Percentiles rank a stretch among this genome's conserved stretches.
These are phyloP conservation scores for Bothriochloa decipiens DNA, from an alignment of 176 grass and related monocot species.

Conservation along the genomic window DNA sequence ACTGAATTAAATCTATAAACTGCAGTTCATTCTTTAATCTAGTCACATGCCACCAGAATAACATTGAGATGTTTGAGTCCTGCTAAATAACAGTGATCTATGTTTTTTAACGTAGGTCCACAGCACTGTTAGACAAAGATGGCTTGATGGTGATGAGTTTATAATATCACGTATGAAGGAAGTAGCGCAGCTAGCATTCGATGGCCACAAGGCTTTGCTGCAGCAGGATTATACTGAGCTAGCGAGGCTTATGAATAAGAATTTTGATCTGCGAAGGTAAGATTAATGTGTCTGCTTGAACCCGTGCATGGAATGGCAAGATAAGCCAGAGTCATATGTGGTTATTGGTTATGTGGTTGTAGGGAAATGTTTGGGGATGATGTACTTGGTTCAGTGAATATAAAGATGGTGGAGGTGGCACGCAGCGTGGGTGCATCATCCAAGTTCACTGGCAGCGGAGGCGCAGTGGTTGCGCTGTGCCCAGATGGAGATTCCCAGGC, in stretches of 20 bases:
- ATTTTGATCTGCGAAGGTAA: slow-evolving; percentile 79
- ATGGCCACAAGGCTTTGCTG: slow-evolving; percentile 60
- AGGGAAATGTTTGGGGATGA: slow-evolving; percentile 93
- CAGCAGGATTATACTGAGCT: slow-evolving; percentile 62
- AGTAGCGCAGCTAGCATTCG: slow-evolving; percentile 60
- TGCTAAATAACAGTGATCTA: neutral
- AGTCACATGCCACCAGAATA: neutral
- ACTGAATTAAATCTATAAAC: slow-evolving; percentile 10
- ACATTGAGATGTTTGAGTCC: neutral
- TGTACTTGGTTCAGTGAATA: slow-evolving; percentile 69
- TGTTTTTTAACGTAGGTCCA: slow-evolving; percentile 56
- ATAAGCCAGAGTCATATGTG: neutral
- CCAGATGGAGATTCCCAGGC: slow-evolving; percentile 50
- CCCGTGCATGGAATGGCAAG: neutral
- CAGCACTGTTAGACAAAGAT: slow-evolving; percentile 78
- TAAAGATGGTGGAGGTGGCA: slow-evolving; percentile 80
- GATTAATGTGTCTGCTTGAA: neutral
- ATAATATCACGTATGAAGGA: slow-evolving; percentile 75
- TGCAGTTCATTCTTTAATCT: neutral
- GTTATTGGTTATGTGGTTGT: neutral
- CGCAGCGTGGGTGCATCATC: slow-evolving; percentile 59
- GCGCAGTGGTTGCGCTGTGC: slow-evolving; percentile 68
- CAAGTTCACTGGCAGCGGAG: slow-evolving; percentile 85
- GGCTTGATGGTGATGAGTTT: slow-evolving; percentile 69
- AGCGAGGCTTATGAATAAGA: slow-evolving; percentile 62